phyloP scores from a whole-genome alignment of 441 rosid genomes.

The Eruca vesicaria region DNA sequence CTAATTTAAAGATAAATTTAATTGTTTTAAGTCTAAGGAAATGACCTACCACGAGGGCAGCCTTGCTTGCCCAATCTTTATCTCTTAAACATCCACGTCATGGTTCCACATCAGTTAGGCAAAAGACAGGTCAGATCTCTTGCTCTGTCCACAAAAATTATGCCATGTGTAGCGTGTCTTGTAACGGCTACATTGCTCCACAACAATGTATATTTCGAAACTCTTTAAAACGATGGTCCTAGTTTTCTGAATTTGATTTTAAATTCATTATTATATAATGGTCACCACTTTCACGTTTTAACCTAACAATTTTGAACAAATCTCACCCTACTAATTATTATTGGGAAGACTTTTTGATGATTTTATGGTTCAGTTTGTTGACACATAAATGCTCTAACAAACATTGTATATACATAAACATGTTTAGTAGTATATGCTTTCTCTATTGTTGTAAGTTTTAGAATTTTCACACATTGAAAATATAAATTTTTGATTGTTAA shows the following conservation, averaged over 20 bases:
- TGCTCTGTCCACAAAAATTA: neutral
- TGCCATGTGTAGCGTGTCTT: conserved; percentile 20
- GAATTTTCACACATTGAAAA: too few relatives aligned
- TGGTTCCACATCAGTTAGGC: conserved; percentile 29
- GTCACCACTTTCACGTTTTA: neutral
- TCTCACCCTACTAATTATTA: too few relatives aligned
- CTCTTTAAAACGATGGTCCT: conserved; percentile 3
- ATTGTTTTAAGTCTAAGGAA: neutral
- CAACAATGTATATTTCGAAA: conserved; percentile 21
- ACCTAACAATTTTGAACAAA: neutral
- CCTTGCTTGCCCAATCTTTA: neutral
- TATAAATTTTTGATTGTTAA: too few relatives aligned
- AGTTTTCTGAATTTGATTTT: neutral
- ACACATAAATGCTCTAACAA: too few relatives aligned
- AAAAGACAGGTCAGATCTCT: conserved; percentile 30
- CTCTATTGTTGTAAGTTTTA: too few relatives aligned
- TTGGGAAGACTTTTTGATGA: neutral
- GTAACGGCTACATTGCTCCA: conserved; percentile 35
- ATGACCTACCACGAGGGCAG: conserved; percentile 5
- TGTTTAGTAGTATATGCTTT: too few relatives aligned
- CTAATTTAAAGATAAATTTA: neutral
- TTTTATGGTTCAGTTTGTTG: too few relatives aligned
- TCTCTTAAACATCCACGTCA: conserved; percentile 27
- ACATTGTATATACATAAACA: neutral
- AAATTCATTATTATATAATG: neutral